Base-by-base conservation (phyloP, 192 early-diverging fungal species). In the Coemansia sp. region DNA sequence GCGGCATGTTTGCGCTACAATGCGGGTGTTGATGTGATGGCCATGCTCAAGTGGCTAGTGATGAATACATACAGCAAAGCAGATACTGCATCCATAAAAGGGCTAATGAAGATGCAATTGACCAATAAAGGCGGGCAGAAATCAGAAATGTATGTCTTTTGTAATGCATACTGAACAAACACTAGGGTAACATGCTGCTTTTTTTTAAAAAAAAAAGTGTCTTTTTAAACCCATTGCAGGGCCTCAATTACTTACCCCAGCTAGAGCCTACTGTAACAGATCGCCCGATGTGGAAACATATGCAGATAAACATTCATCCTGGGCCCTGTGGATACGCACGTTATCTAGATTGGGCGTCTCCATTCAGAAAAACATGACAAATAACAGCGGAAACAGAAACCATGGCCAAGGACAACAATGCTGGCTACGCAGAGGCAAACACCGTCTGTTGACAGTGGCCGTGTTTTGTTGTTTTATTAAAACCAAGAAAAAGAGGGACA, bases 351-450 rank as follows among this genome's bases (percentile, higher is more conserved):
- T 16, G 51, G 5, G 21, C 51, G 51, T 13, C 24, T n/a, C 14
- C 13, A 13, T 55, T 55, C 51, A 26, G 31, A 31, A 55, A 55
- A 55, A 55, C 28, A 55, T 5, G 26, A 31, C 51, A 31, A 55
- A 31, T 55, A 55, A n/a, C 51, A 55, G 16, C 51, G 13, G 14
- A 55, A 55, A 55, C 51, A 55, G 51, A 55, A 31, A 55, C 6
- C 11, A 8, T 16, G 5, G 51, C 51, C 26, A 14, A 18, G 24
- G 13, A 33, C 51, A 55, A 55, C 31, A 55, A 28, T 28, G 14
- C 2, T 55, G 16, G 51, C 51, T 26, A 55, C 31, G 31, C 51
- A 55, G 51, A 31, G 51, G 16, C 26, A 31, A 28, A 31, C 31
- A n/a, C 14, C 26, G 18, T 31, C 26, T 55, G 51, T 55, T 28